Evolutionary conservation across 2,329 filamentous ascomycete species (phyloP), one percentile per base, ranked within the genome.

Genomic region (Apiospora sp.): DNA sequence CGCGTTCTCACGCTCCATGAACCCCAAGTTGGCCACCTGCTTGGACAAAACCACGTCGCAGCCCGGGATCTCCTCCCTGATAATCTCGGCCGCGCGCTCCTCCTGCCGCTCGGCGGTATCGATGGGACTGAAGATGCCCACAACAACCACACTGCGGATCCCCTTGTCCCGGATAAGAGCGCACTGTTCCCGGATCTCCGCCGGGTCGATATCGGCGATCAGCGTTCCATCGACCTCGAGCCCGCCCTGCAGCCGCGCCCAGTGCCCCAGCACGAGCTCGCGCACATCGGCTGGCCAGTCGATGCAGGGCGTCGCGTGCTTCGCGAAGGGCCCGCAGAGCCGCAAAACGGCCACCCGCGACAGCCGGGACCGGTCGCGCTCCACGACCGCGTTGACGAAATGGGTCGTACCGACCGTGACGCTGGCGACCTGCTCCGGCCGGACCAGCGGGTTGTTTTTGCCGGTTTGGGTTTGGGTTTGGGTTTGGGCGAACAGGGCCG

Each of bases 1-100:
- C 0, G 90, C 90, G 76, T 92, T 92, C 78, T 92, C 91, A 49
- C 91, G 84, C 80, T 91, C 90, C 10, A 91, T 80, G 71, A 90
- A 89, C 51, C 82, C 88, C 14, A 88, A 79, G 74, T 85, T 89
- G 19, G 87, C 87, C 2, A 89, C 86, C 19, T 87, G 85, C 69
- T 85, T 85, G 13, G 87, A 88, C 69, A 84, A 83, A 3, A 89
- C 86, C 3, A 90, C 82, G 70, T 88, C 83, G 68, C 79, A 81
- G 0, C 79, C 83, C 0, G 84, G 82, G 0, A 87, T 78, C 58
- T 83, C 81, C 2, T 78, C 74, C 7, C 77, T 79, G 48, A 88
- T 76, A n/a, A 88, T 82, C 5, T 81, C 81, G 0, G 83, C 83
- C 0, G 84, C 85, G 24, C 82, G 79, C 75, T 88, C 85, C 75